phyloP scores from a whole-genome alignment of 139 green algal species.

The Chlorella sp. region DNA sequence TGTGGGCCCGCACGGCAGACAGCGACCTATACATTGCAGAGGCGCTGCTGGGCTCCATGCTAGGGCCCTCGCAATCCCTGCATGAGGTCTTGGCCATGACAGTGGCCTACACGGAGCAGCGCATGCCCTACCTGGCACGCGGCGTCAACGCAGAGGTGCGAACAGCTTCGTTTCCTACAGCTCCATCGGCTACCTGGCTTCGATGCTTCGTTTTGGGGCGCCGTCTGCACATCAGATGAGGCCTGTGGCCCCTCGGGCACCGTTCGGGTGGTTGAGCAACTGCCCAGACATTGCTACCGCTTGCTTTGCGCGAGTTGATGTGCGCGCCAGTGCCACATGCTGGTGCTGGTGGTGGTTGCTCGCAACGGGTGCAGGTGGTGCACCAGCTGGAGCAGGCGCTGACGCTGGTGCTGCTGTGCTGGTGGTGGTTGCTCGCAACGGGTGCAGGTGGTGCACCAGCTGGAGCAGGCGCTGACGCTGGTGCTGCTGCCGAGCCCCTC shows the following conservation, averaged over 20 bases:
- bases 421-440: neutral
- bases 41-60: conserved; percentile 45
- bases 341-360: neutral
- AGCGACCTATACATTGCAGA: conserved; percentile 63
- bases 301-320: too few relatives aligned
- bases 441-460: conserved; percentile 26
- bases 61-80: conserved; percentile 46
- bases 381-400: conserved; percentile 30
- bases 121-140: neutral
- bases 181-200: neutral
- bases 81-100: conserved; percentile 24
- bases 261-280: too few relatives aligned
- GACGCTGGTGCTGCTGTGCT: neutral
- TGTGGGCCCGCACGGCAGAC: conserved; percentile 50
- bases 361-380: conserved; percentile 25
- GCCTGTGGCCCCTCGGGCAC: too few relatives aligned
- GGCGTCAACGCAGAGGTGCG: neutral
- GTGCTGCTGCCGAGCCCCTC: conserved; percentile 18
- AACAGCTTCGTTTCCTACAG: neutral
- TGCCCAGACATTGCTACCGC: too few relatives aligned
- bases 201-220: neutral
- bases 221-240: neutral
- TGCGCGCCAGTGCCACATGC: too few relatives aligned
- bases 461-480: conserved; percentile 40
- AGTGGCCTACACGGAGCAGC: neutral